These are phyloP conservation scores for Psilocybe cubensis DNA, from an alignment of 768 basidiomycete species.

Conservation along the genomic window DNA sequence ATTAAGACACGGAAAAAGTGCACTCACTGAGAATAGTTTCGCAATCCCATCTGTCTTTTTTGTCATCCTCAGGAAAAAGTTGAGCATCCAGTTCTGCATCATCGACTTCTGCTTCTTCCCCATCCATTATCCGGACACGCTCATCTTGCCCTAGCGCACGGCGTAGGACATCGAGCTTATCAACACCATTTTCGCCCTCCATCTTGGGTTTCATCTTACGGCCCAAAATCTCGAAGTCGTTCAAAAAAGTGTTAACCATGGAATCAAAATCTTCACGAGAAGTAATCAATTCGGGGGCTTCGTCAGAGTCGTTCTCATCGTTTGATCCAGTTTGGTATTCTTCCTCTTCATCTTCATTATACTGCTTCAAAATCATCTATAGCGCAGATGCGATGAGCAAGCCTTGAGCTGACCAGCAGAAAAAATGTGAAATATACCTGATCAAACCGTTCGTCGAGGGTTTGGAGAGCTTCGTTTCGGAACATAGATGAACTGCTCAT, in stretches of 20 bases:
- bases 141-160: conserved; percentile 75
- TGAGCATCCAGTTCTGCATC: conserved; percentile 34
- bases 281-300: conserved; percentile 75
- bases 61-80: conserved; percentile 50
- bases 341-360: conserved; percentile 64
- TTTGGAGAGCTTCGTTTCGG: conserved; percentile 86
- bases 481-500: conserved; percentile 98
- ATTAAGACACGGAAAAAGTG: not conserved
- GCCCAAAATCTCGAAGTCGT: conserved; percentile 88
- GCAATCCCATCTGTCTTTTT: conserved; percentile 90
- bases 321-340: conserved; percentile 33
- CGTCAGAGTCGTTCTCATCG: conserved; percentile 52
- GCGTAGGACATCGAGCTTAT: conserved; percentile 83
- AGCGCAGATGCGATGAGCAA: not conserved
- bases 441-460: conserved; percentile 93
- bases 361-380: conserved; percentile 82
- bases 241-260: conserved; percentile 93
- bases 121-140: conserved; percentile 48
- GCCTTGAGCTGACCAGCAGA: not conserved
- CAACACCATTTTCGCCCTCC: conserved; percentile 69
- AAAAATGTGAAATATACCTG: conserved; percentile 54
- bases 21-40: conserved; percentile 91
- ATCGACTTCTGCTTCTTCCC: conserved; percentile 53
- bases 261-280: conserved; percentile 87
- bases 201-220: conserved; percentile 83